phyloP scores from a whole-genome alignment of 2,329 filamentous ascomycete species.

The Metarhizium humberi region DNA sequence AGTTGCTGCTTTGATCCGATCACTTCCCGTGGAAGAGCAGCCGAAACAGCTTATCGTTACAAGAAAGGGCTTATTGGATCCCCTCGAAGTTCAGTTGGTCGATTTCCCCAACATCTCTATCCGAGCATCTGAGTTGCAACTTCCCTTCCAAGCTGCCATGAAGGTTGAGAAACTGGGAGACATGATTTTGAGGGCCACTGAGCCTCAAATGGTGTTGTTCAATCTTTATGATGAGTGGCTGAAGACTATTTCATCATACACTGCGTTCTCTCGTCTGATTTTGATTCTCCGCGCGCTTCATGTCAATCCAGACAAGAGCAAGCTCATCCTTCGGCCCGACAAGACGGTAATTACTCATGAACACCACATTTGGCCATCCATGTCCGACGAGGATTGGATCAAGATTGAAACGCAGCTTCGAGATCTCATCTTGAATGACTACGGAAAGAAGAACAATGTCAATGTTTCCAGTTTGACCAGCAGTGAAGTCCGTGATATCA shows the following conservation, averaged over 20 bases:
- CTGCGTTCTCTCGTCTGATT: constrained; percentile 90
- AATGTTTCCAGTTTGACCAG: constrained; percentile 94
- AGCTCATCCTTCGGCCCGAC: constrained; percentile 86
- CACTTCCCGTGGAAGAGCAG: constrained; percentile 92
- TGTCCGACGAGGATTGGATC: constrained; percentile 96
- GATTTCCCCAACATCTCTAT: constrained; percentile 99
- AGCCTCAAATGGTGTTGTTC: constrained; percentile 99
- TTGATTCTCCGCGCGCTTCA: constrained; percentile 90
- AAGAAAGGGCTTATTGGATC: constrained; percentile 91
- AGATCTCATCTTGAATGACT: constrained; percentile 94
- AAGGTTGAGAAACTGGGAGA: constrained; percentile 99
- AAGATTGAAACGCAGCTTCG: constrained; percentile 96
- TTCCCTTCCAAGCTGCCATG: constrained; percentile 99
- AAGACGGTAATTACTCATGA: constrained; percentile 98
- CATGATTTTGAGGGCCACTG: constrained; percentile 95
- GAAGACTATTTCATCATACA: constrained; percentile 97
- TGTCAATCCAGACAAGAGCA: constrained; percentile 97
- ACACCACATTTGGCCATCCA: constrained; percentile 95
- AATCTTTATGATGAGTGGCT: constrained; percentile 98
- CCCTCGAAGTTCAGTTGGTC: constrained; percentile 90
- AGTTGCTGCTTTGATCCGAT: constrained; percentile 94
- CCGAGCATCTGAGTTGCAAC: constrained; percentile 87
- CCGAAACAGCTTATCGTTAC: constrained; percentile 98
- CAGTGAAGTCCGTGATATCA: constrained; percentile 96
- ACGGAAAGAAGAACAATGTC: constrained; percentile 99